Percentiles rank a stretch among this genome's conserved stretches.
Conservation (phyloP, 768 basidiomycete genomes). For the Lentinus brumalis region DNA sequence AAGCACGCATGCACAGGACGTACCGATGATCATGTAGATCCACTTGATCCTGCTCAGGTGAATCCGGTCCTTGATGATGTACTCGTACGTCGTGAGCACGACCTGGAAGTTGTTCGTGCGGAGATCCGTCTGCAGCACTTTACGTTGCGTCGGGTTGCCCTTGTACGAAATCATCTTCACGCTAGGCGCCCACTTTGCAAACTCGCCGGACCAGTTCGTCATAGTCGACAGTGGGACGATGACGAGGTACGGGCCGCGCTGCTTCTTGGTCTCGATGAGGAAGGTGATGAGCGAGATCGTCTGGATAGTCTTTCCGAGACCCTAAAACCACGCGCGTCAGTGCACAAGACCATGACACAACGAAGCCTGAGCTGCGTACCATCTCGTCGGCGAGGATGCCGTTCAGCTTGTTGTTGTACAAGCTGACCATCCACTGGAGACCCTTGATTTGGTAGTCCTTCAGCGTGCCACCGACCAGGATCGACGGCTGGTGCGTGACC, state of each 20-base stretch:
- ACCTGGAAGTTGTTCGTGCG: conserved; percentile 87
- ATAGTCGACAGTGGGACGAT: conserved; percentile 95
- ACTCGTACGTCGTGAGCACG: conserved; percentile 92
- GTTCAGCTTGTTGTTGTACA: conserved; percentile 95
- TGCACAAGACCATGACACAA: background rate
- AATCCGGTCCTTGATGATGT: conserved; percentile 97
- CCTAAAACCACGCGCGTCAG: conserved; percentile 43
- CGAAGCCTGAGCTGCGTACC: conserved; percentile 42
- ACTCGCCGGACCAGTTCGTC: conserved; percentile 97
- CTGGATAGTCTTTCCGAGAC: conserved; percentile 94
- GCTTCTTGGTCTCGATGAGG: conserved; percentile 87
- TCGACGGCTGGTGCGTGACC: conserved; percentile 66
- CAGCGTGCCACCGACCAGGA: conserved; percentile 85
- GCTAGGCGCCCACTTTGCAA: conserved; percentile 93
- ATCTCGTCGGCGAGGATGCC: conserved; percentile 96
- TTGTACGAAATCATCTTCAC: conserved; percentile 86
- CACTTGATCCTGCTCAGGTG: conserved; percentile 88
- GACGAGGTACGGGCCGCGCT: conserved; percentile 93
- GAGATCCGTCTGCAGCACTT: conserved; percentile 75
- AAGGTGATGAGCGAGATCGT: conserved; percentile 95
- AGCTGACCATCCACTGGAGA: conserved; percentile 96
- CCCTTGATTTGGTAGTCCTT: conserved; percentile 97
- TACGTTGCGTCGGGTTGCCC: conserved; percentile 84
- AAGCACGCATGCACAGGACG: conserved; percentile 22
- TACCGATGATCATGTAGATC: conserved; percentile 97